A percentile compares a stretch with the other conserved stretches of the same genome.
phyloP scores from a whole-genome alignment of 1,284 basidiomycete species.

The Cutaneotrichosporon cyanovorans region DNA sequence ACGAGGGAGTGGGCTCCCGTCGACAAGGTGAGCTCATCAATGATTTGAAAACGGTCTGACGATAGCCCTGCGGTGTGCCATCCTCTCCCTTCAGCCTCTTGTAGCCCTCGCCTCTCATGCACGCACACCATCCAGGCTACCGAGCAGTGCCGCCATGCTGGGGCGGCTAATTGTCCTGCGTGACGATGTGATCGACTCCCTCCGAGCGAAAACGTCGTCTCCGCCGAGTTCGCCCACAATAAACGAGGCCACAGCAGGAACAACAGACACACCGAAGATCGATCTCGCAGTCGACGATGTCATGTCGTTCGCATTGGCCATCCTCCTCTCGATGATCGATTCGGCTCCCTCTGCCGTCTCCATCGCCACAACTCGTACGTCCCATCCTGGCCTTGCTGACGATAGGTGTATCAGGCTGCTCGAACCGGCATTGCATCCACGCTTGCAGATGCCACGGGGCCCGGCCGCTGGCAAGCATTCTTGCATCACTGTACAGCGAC shows the following conservation, averaged over 20 bases:
- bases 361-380: constrained; percentile 2
- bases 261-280: no score
- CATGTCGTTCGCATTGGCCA: background rate
- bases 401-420: constrained; percentile 5
- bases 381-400: background rate
- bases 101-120: constrained; percentile 1
- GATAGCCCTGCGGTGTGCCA: constrained; percentile 5
- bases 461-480: background rate
- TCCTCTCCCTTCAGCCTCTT: constrained; percentile 7
- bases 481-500: constrained; percentile 6
- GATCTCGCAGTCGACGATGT: constrained; percentile 1
- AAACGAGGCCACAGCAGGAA: no score
- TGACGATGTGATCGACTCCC: background rate
- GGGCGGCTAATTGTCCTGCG: background rate
- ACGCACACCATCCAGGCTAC: background rate
- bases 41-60: background rate
- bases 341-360: background rate
- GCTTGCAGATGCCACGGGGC: constrained; percentile 6
- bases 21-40: constrained; percentile 2
- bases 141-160: background rate
- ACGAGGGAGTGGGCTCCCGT: background rate
- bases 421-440: constrained; percentile 8
- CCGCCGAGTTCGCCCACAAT: no score
- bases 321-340: constrained; percentile 1
- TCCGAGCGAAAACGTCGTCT: no score